These are phyloP conservation scores for Serendipita sp. DNA, from an alignment of 768 basidiomycete genomes.

Conservation along the genomic window DNA sequence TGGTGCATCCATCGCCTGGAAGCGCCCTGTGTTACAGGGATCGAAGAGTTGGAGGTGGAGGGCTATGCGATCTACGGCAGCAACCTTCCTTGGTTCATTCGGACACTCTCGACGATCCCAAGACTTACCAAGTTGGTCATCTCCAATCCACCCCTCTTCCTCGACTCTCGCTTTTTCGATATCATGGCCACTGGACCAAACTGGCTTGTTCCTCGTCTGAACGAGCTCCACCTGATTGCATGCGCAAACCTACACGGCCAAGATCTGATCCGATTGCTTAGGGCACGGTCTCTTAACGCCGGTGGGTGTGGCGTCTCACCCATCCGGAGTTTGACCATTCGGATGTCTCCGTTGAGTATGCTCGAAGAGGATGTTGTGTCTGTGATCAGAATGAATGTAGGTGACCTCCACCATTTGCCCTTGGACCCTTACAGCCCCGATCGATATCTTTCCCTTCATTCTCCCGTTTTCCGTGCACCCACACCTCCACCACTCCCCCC, in stretches of 20 bases:
- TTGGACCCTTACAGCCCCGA: not conserved
- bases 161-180: conserved; percentile 1
- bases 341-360: not conserved
- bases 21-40: not conserved
- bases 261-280: not conserved
- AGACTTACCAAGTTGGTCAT: not conserved
- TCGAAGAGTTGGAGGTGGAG: conserved; percentile 2
- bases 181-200: conserved; percentile 4
- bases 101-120: not conserved
- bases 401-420: not conserved
- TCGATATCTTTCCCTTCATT: not conserved
- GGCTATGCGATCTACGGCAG: not conserved
- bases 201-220: conserved; percentile 2
- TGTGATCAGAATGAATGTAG: not conserved
- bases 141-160: conserved; percentile 1
- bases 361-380: conserved; percentile 1
- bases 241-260: conserved; percentile 3
- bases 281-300: not conserved
- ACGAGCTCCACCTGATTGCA: not conserved
- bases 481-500: not conserved
- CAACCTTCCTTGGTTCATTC: conserved; percentile 2
- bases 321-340: not conserved
- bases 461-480: not conserved
- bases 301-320: not conserved
- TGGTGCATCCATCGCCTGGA: conserved; percentile 5